Evolutionary conservation across 2,329 filamentous ascomycete genomes (phyloP), one percentile per base, ranked within the genome.

Genomic region (Simplicillium sp.): DNA sequence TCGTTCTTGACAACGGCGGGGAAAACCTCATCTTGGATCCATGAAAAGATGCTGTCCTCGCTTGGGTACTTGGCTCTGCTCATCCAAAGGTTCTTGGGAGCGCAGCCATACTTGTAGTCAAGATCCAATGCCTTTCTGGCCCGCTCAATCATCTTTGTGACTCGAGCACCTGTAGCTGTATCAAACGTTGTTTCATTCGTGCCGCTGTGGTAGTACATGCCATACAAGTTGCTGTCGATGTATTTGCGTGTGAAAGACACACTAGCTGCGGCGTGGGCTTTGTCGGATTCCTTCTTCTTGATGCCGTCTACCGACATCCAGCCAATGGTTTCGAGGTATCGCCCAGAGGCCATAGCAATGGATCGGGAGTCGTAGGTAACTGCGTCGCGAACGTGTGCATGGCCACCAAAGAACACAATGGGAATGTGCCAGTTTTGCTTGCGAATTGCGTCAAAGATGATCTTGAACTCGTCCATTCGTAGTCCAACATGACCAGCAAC

Each of bases 251-350:
- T 72, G 56, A 94, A 96, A 2, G 68, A 72, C 34, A 79, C 64
- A 0, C 61, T 58, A 6, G 61, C 54, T 4, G 58, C 48, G 0
- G 62, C 43, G 5, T 58, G 55, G 2, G 55, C 42, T 0, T 55
- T 51, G 3, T 54, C 56, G 7, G 36, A 25, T 14, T 37, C 29
- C 29, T 51, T 49, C 11, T 52, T 54, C 48, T 65, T 66, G 41
- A 76, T 51, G 28, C 87, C 87, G 42, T 82, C 73, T 36, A 96
- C 79, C 0, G 88, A 94, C 75, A 92, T 80, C 74, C 92, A 97
- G 2, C 90, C 90, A 38, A 97, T 82, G 0, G 90, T 96, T 66
- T 97, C 90, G 69, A 96, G 84, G 60, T 96, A 97, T 1, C 90
- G 77, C 4, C 90, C 90, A 50, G 86, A 92, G 33, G 88, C 88